Base-by-base conservation (phyloP, 352 stramenopile species). In the Pythium utonaiense region DNA sequence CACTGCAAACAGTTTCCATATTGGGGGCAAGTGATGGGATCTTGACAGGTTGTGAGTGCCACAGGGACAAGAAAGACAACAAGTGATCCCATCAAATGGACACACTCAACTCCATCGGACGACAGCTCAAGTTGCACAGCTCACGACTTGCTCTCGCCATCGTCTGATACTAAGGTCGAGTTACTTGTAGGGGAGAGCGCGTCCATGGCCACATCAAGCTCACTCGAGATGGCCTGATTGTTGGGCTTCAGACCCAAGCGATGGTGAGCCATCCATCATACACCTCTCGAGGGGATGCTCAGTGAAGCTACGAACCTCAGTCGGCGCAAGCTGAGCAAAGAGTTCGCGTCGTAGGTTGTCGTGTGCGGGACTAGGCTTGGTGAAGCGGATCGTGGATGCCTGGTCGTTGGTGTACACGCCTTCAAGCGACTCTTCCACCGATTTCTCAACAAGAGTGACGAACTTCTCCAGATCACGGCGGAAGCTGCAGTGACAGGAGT, bases 371-470 rank as follows among this genome's bases (percentile, higher is more conserved):
- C 80, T 92, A 51, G 88, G 82, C 64, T 91, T 91, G 13, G 85
- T 92, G 45, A 94, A 94, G 42, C 80, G 85, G 48, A 94, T 89
- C 9, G 81, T 98, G 28, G 91, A 97, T 34, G 80, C 83, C 31
- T 89, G 79, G 25, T 97, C 89, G 68, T 98, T 98, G 42, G 92
- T 88, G 75, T 97, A 98, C 22, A 98, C 83, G 45, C 80, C 86
- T 69, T 95, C 88, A 44, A 98, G 91, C n/a, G 90, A 98, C 66
- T 96, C 83, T 33, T 91, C 81, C 31, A 98, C 95, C 67, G 85
- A 98, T 25, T 80, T 76, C 53, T 97, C 88, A 2, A 98, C 93
- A 42, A 89, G 84, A 45, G 86, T 85, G 28, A 96, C 77, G 67
- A 96, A 98, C 44, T 78, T 86, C 40, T 95, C 81, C 1, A 81